phyloP scores from a whole-genome alignment of 1,284 basidiomycete genomes.

The Ceratobasidium papillatum region DNA sequence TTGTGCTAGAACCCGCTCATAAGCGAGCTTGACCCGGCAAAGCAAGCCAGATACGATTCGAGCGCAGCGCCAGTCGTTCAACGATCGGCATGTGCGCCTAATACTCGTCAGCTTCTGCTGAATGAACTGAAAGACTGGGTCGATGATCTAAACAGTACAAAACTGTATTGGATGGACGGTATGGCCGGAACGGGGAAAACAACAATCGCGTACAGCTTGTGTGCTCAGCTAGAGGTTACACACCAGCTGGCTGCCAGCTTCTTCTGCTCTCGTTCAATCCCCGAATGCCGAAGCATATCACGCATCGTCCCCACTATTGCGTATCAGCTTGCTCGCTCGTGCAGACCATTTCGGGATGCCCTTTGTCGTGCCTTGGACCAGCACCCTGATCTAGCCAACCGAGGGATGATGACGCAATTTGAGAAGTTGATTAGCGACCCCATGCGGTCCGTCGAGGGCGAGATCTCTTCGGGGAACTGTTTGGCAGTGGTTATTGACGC shows the following conservation, averaged over 20 bases:
- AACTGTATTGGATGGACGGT: slow-evolving; percentile 30
- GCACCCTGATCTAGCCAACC: background rate
- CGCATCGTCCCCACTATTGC: slow-evolving; percentile 15
- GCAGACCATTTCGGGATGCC: background rate
- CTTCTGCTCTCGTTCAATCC: slow-evolving; percentile 11
- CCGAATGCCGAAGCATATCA: background rate
- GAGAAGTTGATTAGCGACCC: background rate
- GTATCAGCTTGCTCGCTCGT: slow-evolving; percentile 1
- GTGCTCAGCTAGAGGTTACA: background rate
- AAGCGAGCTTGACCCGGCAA: background rate
- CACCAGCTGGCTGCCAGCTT: slow-evolving; percentile 19
- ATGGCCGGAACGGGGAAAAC: too few species aligned
- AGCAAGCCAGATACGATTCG: background rate
- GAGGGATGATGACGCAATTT: background rate
- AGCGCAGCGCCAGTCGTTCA: background rate
- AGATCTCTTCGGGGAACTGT: background rate
- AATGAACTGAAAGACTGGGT: background rate
- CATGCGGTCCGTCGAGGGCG: background rate
- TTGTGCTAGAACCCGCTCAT: background rate
- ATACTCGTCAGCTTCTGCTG: slow-evolving; percentile 3
- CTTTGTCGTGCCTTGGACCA: background rate
- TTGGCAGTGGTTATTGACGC: slow-evolving; percentile 33
- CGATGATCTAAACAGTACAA: background rate
- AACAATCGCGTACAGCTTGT: slow-evolving; percentile 11
- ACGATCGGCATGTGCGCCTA: background rate